Percentiles rank a stretch among this genome's conserved stretches.
These are phyloP conservation scores for Curvularia hawaiiensis DNA, from an alignment of 2,329 filamentous ascomycete species.

Conservation along the genomic window DNA sequence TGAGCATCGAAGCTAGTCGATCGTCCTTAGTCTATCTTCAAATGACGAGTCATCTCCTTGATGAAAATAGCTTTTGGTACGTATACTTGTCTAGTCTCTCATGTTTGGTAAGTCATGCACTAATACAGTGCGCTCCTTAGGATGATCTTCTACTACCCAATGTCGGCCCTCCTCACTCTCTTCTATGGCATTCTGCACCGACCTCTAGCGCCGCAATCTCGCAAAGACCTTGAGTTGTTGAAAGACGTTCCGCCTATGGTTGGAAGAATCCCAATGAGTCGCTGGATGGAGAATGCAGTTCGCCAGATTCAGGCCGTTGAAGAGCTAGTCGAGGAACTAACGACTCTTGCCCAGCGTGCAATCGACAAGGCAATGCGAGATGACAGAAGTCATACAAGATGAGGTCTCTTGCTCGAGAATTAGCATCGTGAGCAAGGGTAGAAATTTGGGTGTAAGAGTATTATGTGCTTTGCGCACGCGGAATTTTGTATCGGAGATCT, in stretches of 20 bases:
- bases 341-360: neutral
- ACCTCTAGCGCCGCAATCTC: neutral
- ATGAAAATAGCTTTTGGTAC: neutral
- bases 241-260: neutral
- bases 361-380: neutral
- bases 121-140: neutral
- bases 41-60: conserved; percentile 1
- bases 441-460: neutral
- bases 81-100: neutral
- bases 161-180: neutral
- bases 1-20: conserved; percentile 2
- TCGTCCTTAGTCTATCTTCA: neutral
- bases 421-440: neutral
- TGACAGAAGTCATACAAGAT: neutral
- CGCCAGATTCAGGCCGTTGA: neutral
- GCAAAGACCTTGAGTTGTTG: neutral
- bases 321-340: neutral
- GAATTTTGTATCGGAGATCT: neutral
- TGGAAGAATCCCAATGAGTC: conserved; percentile 1
- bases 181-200: neutral
- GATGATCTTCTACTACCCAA: conserved; percentile 1
- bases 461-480: neutral
- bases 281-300: neutral
- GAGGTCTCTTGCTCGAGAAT: neutral
- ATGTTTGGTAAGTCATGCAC: neutral